Percentiles rank a stretch among this genome's conserved stretches.
Evolutionary conservation across 1,284 basidiomycete species (phyloP).

Genomic region (Cerioporus squamosus): DNA sequence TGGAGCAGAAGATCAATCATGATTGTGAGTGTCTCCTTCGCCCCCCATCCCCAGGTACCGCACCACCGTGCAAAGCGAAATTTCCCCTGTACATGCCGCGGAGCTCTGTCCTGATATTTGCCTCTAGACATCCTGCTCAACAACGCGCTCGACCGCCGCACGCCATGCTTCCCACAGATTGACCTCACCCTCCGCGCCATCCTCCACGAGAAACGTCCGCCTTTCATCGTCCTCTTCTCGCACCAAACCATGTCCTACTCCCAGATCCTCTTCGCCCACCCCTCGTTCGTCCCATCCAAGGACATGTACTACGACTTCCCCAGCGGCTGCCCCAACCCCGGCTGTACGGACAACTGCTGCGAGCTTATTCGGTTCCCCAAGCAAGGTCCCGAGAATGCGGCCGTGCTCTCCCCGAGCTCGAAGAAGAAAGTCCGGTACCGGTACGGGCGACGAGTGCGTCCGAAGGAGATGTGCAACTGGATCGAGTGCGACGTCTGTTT

Average conservation of each 20-base stretch:
- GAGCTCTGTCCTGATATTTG: neutral
- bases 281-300: conserved; percentile 67
- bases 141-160: conserved; percentile 65
- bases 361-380: conserved; percentile 79
- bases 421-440: conserved; percentile 50
- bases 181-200: conserved; percentile 75
- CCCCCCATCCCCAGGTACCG: neutral
- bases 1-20: conserved; percentile 65
- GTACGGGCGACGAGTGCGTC: conserved; percentile 49
- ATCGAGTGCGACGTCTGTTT: conserved; percentile 71
- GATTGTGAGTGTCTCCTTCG: conserved; percentile 49
- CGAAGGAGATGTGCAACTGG: conserved; percentile 77
- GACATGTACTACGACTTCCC: conserved; percentile 77
- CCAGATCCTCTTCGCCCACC: conserved; percentile 76
- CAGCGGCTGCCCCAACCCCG: conserved; percentile 74
- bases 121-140: conserved; percentile 64
- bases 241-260: conserved; percentile 79
- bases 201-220: conserved; percentile 70
- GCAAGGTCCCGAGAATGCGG: conserved; percentile 60
- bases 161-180: conserved; percentile 78
- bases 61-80: neutral
- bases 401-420: conserved; percentile 52
- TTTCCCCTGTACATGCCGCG: no score
- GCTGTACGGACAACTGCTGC: conserved; percentile 72
- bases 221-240: conserved; percentile 75